Evolutionary conservation across 2,329 filamentous ascomycete genomes (phyloP).

Genomic region (Trichoderma simmonsii): DNA sequence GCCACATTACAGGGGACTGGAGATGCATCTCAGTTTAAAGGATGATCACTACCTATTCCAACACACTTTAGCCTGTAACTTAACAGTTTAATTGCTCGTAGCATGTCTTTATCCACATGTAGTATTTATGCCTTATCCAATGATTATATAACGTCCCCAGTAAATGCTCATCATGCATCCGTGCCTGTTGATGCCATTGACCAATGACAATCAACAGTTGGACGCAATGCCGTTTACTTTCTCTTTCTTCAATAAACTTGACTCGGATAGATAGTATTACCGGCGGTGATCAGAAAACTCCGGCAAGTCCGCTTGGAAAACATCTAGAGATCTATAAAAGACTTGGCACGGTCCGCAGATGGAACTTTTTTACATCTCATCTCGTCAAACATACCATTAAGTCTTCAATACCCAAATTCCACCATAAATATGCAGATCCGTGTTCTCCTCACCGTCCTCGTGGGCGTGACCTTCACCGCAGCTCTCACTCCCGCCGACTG

Average conservation of each 20-base stretch:
- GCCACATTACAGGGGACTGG: background rate
- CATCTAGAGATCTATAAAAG: background rate
- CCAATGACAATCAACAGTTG: background rate
- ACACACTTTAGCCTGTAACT: background rate
- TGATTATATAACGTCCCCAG: background rate
- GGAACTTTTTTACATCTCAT: background rate
- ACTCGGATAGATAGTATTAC: slow-evolving; percentile 3
- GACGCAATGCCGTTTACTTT: background rate
- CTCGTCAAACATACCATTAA: background rate
- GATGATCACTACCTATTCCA: background rate
- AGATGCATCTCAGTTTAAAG: background rate
- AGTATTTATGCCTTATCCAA: background rate
- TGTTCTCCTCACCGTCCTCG: background rate
- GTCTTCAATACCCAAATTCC: background rate
- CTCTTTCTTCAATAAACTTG: background rate
- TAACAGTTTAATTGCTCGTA: background rate
- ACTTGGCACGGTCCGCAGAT: too few relatives aligned
- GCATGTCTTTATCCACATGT: background rate
- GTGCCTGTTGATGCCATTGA: background rate
- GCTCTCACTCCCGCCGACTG: background rate
- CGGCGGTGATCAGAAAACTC: background rate
- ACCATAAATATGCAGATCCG: background rate
- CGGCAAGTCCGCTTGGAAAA: background rate
- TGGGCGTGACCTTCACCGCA: background rate
- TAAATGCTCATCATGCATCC: background rate